Percentiles rank a stretch among this genome's conserved stretches.
Evolutionary conservation across 345 rosid species (phyloP).

Genomic region (Kandelia obovata): DNA sequence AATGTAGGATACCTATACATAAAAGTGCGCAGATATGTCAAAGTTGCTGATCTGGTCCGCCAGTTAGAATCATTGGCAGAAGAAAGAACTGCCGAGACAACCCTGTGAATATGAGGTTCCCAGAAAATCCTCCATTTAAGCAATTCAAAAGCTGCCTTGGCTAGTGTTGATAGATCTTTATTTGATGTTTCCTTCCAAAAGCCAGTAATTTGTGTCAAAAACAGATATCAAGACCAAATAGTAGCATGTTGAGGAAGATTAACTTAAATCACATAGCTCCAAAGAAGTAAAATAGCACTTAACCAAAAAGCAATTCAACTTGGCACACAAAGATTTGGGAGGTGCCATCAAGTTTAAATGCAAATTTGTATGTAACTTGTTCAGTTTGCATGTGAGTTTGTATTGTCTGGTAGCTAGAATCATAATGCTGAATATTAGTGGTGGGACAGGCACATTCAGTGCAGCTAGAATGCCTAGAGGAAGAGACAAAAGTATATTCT

Average conservation of each 20-base stretch:
- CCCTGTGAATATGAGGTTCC: conserved; percentile 78
- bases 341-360: no score
- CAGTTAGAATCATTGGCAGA: conserved; percentile 80
- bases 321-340: background rate
- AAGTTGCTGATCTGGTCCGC: conserved; percentile 93
- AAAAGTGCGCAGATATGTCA: conserved; percentile 86
- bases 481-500: background rate
- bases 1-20: conserved; percentile 74
- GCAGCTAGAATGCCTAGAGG: no score
- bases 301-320: background rate
- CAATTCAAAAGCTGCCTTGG: conserved; percentile 94
- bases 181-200: conserved; percentile 86
- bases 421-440: no score
- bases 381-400: no score
- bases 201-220: conserved; percentile 20
- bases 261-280: conserved; percentile 12
- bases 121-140: conserved; percentile 84
- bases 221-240: conserved; percentile 7
- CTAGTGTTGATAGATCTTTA: conserved; percentile 90
- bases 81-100: conserved; percentile 61
- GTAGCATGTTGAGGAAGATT: conserved; percentile 1
- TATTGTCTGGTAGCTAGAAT: no score
- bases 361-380: no score
- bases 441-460: no score
- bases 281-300: background rate